A percentile compares a stretch with the other conserved stretches of the same genome.
Conservation (phyloP, 2,329 filamentous ascomycete genomes). For the Torrubiellomyces zombiae region DNA sequence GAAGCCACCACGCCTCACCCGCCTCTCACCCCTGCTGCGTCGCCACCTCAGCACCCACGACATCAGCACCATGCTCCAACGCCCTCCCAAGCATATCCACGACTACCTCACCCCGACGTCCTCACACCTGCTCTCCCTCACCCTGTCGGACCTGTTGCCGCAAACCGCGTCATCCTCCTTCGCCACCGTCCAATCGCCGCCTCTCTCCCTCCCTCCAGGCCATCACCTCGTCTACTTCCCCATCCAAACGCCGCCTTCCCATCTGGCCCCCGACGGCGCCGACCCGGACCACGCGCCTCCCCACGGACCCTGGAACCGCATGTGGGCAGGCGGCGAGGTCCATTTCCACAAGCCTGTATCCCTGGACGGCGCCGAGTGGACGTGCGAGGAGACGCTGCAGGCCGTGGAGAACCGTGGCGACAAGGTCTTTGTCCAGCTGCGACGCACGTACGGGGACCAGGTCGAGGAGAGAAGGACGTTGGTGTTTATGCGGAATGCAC, state of each 20-base stretch:
- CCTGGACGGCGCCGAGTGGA: conserved; percentile 21
- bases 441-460: conserved; percentile 24
- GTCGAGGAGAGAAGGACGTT: conserved; percentile 32
- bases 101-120: conserved; percentile 38
- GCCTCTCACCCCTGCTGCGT: too few relatives aligned
- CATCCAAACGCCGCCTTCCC: conserved; percentile 40
- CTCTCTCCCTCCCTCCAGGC: conserved; percentile 37
- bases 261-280: conserved; percentile 67
- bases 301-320: conserved; percentile 51
- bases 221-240: conserved; percentile 86
- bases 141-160: conserved; percentile 38
- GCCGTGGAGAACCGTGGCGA: conserved; percentile 21
- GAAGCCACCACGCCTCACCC: too few relatives aligned
- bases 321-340: conserved; percentile 79
- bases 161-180: conserved; percentile 3
- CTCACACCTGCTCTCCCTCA: conserved; percentile 47
- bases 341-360: conserved; percentile 26
- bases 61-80: background rate
- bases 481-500: conserved; percentile 32
- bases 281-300: conserved; percentile 67
- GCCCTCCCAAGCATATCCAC: conserved; percentile 18
- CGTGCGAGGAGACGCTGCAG: conserved; percentile 29
- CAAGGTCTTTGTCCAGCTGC: conserved; percentile 35
- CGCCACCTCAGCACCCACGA: too few relatives aligned
- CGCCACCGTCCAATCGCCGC: conserved; percentile 8